Base-by-base conservation (phyloP, 202 grass and related monocot species). In the Musa balbisiana region DNA sequence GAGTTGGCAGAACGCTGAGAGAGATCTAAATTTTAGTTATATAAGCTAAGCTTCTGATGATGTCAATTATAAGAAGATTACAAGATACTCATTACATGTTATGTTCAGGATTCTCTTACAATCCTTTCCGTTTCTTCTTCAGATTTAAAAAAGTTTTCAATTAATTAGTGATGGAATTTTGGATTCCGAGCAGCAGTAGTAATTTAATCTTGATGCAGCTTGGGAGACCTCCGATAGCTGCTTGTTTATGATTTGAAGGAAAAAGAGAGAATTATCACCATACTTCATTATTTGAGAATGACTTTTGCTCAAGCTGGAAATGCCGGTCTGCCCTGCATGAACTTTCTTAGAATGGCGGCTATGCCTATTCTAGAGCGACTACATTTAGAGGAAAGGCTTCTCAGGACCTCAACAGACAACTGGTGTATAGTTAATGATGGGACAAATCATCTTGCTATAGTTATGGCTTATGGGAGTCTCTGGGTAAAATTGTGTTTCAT, bases 401-500 rank as follows among this genome's bases (percentile, higher is more conserved):
- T 97, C 24, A 85, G 87, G 11, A 19, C 72, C 71, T 84, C 85
- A n/a, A 27, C 24, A 5, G 84, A 90, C 10, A 96, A 96, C 73
- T 96, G 92, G 92, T 96, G 89, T 16, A 53, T 96, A 6, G 55
- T 96, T 55, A 92, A 96, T 11, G 64, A 90, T 2, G 89, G 87
- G 73, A 90, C 80, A 17, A 76, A 71, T 9, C 78, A 75, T 0
- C 83, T 87, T 73, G 86, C 85, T 76, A 88, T 90, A 50, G 92
- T 90, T 72, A 96, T 43, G 33, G 33, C 4, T 5, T 43, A 5
- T 92, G 92, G 92, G 85, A 1, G 69, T 90, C 21, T 92, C 89
- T 6, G 87, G 89, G 92, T 96, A 87, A 80, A 43, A 55, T 10
- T 3, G 22, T 22, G 9, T 23, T 65, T 21, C 33, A 43, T 43